Evolutionary conservation across 2,329 filamentous ascomycete genomes (phyloP).

Genomic region (Penicillium sp.): DNA sequence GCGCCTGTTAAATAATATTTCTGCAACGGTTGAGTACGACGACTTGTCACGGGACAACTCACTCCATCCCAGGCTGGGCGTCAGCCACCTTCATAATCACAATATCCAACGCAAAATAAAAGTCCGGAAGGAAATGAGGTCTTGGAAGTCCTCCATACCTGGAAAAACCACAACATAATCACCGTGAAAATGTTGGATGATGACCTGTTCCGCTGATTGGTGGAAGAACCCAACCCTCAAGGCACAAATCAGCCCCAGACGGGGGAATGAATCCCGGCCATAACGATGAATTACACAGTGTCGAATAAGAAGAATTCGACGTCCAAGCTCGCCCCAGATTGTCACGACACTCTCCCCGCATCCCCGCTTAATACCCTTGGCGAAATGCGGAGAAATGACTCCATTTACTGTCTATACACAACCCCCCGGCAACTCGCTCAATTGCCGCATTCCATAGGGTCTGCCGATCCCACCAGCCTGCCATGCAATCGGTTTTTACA

Average conservation of each 20-base stretch:
- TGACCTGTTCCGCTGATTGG: conserved; percentile 16
- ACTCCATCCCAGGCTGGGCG: neutral
- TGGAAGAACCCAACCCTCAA: conserved; percentile 18
- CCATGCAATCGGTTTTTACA: conserved; percentile 18
- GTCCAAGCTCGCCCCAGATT: neutral
- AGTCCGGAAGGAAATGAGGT: neutral
- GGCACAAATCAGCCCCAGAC: conserved; percentile 17
- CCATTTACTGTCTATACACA: neutral
- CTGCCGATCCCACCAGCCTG: conserved; percentile 10
- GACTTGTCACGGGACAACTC: neutral
- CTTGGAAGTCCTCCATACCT: neutral
- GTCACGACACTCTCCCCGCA: conserved; percentile 4
- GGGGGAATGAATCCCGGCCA: conserved; percentile 13
- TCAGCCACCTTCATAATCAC: neutral
- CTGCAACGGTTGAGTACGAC: neutral
- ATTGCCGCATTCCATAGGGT: neutral
- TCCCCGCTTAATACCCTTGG: conserved; percentile 15
- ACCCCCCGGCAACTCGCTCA: neutral
- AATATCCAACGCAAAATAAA: neutral
- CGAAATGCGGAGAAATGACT: conserved; percentile 21
- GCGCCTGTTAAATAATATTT: neutral
- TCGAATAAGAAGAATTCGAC: neutral
- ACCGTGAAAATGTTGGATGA: neutral
- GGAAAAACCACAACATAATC: neutral
- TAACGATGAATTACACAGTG: neutral